These are phyloP conservation scores for Rhizopogon roseolus DNA, from an alignment of 768 basidiomycete genomes.

Conservation along the genomic window DNA sequence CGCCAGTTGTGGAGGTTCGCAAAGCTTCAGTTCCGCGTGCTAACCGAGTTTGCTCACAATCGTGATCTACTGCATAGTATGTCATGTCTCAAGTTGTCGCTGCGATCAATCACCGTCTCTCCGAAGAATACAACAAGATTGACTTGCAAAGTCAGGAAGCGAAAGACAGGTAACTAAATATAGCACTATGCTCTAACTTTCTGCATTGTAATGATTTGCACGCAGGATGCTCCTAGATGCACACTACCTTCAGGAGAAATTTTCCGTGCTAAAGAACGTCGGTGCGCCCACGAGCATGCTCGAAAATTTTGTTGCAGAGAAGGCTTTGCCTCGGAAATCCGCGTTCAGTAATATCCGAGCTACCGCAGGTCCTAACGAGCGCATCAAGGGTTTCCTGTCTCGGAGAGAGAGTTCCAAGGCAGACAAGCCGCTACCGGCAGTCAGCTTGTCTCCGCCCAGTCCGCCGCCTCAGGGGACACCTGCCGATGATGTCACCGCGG, in stretches of 20 bases:
- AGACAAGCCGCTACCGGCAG: slow-evolving; percentile 24
- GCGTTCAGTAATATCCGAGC: slow-evolving; percentile 19
- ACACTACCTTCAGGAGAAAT: slow-evolving; percentile 68
- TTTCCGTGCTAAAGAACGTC: slow-evolving; percentile 71
- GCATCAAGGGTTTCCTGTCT: slow-evolving; percentile 33
- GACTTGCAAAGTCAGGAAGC: slow-evolving; percentile 81
- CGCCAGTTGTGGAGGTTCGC: slow-evolving; percentile 74
- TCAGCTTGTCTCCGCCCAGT: slow-evolving; percentile 17
- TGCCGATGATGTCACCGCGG: slow-evolving; percentile 10
- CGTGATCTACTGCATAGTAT: slow-evolving; percentile 42
- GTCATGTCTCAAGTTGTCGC: slow-evolving; percentile 96
- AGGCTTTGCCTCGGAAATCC: slow-evolving; percentile 45
- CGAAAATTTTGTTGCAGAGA: slow-evolving; percentile 82
- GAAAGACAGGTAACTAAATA: slow-evolving; percentile 63
- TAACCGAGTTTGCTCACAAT: slow-evolving; percentile 7
- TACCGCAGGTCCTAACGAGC: slow-evolving; percentile 26
- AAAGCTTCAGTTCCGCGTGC: slow-evolving; percentile 9
- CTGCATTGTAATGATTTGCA: slow-evolving; percentile 12
- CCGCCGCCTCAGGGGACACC: slow-evolving; percentile 6
- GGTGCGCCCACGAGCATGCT: slow-evolving; percentile 72
- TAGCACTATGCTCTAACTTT: slow-evolving; percentile 6
- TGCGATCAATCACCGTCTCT: slow-evolving; percentile 85
- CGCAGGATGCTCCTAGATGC: slow-evolving; percentile 77
- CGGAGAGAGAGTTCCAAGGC: slow-evolving; percentile 19
- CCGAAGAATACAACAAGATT: slow-evolving; percentile 79